phyloP scores from a whole-genome alignment of 129 eudicot species.

The Cynara cardunculus region DNA sequence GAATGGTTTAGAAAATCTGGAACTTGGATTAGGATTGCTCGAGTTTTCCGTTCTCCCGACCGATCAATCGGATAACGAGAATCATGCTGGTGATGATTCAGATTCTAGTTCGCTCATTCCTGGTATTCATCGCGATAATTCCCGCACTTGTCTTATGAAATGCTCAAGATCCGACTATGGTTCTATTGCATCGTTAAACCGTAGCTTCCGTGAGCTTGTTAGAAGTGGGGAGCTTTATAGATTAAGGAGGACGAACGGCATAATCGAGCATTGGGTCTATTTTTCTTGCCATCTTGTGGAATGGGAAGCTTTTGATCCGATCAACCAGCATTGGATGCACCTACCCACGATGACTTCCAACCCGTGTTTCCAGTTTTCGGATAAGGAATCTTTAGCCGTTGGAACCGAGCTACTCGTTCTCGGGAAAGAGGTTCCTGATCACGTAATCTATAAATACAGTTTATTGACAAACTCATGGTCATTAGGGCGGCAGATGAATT shows the following conservation, averaged over 20 bases:
- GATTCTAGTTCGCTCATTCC: slow-evolving; percentile 45
- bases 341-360: slow-evolving; percentile 41
- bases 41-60: slow-evolving; percentile 19
- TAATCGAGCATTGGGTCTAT: slow-evolving; percentile 60
- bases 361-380: slow-evolving; percentile 38
- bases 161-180: slow-evolving; percentile 57
- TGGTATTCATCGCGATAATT: slow-evolving; percentile 45
- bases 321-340: slow-evolving; percentile 47
- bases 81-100: slow-evolving; percentile 36
- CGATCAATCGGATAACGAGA: slow-evolving; percentile 25
- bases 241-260: slow-evolving; percentile 27
- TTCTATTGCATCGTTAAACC: slow-evolving; percentile 39
- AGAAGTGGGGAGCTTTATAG: slow-evolving; percentile 46
- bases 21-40: slow-evolving; percentile 13
- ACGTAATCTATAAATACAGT: slow-evolving; percentile 42
- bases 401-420: slow-evolving; percentile 63
- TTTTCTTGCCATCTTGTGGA: slow-evolving; percentile 52
- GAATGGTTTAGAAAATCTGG: slow-evolving; percentile 10
- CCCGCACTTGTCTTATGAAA: slow-evolving; percentile 40
- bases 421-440: slow-evolving; percentile 33
- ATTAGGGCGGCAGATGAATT: slow-evolving; percentile 35
- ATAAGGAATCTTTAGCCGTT: slow-evolving; percentile 68
- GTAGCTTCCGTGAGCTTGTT: slow-evolving; percentile 42
- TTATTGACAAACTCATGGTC: slow-evolving; percentile 59
- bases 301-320: slow-evolving; percentile 77